phyloP scores from a whole-genome alignment of 1,284 basidiomycete species.

The Cutaneotrichosporon sp. region DNA sequence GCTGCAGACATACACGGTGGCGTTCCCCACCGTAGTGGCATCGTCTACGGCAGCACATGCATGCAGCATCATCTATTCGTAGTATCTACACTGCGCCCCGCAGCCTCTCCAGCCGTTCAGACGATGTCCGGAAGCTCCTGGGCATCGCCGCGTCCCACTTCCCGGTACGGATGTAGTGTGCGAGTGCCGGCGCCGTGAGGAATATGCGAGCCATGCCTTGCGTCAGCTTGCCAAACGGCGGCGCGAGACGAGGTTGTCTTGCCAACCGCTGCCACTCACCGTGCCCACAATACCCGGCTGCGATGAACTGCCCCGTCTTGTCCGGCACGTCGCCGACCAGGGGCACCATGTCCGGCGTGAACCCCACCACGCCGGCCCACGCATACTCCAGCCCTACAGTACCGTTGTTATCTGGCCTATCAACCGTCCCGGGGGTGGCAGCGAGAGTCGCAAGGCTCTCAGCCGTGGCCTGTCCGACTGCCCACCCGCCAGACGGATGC shows the following conservation, averaged over 20 bases:
- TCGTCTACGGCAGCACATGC: too few relatives aligned
- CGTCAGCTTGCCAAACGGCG: neutral
- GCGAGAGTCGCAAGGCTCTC: too few relatives aligned
- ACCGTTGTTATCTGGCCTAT: constrained; percentile 6
- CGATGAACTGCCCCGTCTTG: constrained; percentile 36
- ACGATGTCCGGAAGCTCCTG: constrained; percentile 26
- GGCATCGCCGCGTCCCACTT: constrained; percentile 36
- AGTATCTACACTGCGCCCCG: too few relatives aligned
- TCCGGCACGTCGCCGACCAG: constrained; percentile 35
- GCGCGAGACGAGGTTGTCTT: neutral
- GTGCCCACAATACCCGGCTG: constrained; percentile 41
- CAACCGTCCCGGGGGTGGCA: constrained; percentile 1
- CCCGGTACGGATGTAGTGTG: constrained; percentile 26
- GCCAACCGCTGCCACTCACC: constrained; percentile 22
- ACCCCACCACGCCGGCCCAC: constrained; percentile 39
- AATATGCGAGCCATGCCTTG: constrained; percentile 43
- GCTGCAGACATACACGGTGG: too few relatives aligned
- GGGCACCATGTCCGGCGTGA: constrained; percentile 38
- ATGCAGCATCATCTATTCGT: too few relatives aligned
- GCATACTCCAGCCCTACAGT: constrained; percentile 33
- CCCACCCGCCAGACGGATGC: constrained; percentile 28
- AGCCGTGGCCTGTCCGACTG: too few relatives aligned
- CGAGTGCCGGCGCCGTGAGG: constrained; percentile 38
- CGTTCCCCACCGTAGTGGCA: too few relatives aligned
- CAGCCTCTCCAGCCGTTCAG: constrained; percentile 27